Conservation (phyloP, 495 filamentous ascomycete genomes). For the Pyrenula aspistea region DNA sequence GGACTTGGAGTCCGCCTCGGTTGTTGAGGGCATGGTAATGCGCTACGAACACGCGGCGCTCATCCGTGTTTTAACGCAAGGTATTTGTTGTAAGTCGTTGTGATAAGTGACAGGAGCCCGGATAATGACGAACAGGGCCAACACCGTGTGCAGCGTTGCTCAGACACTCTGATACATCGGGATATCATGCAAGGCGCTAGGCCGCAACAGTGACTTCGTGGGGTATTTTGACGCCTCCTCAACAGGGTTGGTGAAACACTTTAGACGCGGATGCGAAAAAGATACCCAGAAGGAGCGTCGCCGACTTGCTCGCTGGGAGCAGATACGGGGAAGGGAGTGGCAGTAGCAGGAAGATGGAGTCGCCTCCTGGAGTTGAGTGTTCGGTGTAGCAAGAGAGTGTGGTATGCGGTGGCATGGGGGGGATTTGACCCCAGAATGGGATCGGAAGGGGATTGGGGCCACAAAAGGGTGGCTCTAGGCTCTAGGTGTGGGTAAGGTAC, state of each 20-base stretch:
- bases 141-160: neutral
- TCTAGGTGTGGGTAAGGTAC: neutral
- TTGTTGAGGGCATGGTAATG: slow-evolving; percentile 39
- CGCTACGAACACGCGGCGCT: neutral
- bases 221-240: neutral
- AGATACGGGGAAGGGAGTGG: neutral
- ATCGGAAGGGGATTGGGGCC: neutral
- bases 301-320: neutral
- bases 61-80: too few species aligned
- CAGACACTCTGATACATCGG: neutral
- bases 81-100: neutral
- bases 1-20: slow-evolving; percentile 60
- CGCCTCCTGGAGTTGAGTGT: neutral
- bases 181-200: neutral
- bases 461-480: neutral
- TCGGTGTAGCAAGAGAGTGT: neutral
- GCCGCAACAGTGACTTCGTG: neutral
- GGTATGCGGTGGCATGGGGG: neutral
- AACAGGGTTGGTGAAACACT: neutral
- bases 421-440: neutral
- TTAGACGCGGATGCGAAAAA: neutral
- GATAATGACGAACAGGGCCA: neutral
- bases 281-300: neutral
- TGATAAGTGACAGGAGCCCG: neutral
- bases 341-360: neutral